Evolutionary conservation across 2,329 filamentous ascomycete species (phyloP).

Genomic region (Fusarium odoratissimum): DNA sequence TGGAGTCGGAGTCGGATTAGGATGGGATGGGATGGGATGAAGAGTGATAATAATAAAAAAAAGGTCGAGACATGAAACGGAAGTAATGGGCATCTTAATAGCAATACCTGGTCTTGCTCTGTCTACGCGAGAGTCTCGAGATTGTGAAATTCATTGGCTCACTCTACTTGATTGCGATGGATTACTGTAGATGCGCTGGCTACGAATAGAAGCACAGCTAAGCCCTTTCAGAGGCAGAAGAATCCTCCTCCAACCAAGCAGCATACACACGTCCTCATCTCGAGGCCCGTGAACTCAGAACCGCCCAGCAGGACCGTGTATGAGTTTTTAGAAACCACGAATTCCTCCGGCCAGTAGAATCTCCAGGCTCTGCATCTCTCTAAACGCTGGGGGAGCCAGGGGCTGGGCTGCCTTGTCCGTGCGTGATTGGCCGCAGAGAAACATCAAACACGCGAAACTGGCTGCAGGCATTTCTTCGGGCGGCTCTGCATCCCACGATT

Average conservation of each 20-base stretch:
- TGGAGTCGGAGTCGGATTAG: slow-evolving; percentile 9
- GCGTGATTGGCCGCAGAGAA: slow-evolving; percentile 11
- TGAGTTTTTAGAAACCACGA: slow-evolving; percentile 23
- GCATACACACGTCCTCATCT: slow-evolving; percentile 6
- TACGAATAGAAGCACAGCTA: slow-evolving; percentile 33
- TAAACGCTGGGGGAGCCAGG: slow-evolving; percentile 23
- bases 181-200: slow-evolving; percentile 11
- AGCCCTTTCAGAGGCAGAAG: slow-evolving; percentile 1
- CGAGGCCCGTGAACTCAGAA: neutral
- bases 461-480: slow-evolving; percentile 10
- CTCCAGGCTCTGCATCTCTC: slow-evolving; percentile 13
- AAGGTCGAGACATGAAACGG: slow-evolving; percentile 31
- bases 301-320: slow-evolving; percentile 4
- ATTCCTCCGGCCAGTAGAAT: slow-evolving; percentile 6
- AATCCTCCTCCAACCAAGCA: slow-evolving; percentile 30
- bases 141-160: slow-evolving; percentile 25
- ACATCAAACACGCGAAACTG: slow-evolving; percentile 33
- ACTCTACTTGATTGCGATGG: neutral
- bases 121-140: slow-evolving; percentile 17
- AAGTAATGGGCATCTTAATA: slow-evolving; percentile 30
- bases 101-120: neutral
- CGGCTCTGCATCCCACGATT: slow-evolving; percentile 28
- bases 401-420: neutral
- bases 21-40: slow-evolving; percentile 26
- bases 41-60: slow-evolving; percentile 12